Evolutionary conservation across 176 grass and related monocot species (phyloP).

Genomic region (Canna indica): DNA sequence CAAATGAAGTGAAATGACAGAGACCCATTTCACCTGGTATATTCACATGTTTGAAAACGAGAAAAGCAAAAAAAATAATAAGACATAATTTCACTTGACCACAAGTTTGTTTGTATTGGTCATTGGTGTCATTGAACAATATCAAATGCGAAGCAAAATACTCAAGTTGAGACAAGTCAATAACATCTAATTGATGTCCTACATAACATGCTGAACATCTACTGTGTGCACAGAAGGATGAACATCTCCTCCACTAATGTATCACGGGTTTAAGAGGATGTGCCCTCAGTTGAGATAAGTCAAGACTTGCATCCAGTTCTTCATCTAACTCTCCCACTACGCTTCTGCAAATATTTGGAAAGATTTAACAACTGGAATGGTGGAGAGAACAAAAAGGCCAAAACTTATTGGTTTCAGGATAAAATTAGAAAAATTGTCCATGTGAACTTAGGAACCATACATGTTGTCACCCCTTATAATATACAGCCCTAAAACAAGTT

Average conservation of each 20-base stretch:
- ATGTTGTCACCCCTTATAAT: slow-evolving; percentile 95
- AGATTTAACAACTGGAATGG: background rate
- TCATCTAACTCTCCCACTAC: slow-evolving; percentile 87
- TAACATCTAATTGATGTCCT: too few relatives aligned
- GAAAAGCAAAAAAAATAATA: too few relatives aligned
- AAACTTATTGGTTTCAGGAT: background rate
- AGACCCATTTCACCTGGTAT: too few relatives aligned
- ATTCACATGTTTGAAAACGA: too few relatives aligned
- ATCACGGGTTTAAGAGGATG: slow-evolving; percentile 74
- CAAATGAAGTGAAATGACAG: too few relatives aligned
- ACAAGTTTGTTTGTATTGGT: too few relatives aligned
- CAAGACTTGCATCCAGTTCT: slow-evolving; percentile 63
- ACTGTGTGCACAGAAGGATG: too few relatives aligned
- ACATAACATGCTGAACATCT: background rate
- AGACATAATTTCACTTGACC: too few relatives aligned
- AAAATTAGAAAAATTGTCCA: background rate
- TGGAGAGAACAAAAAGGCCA: background rate
- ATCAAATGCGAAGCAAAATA: too few relatives aligned
- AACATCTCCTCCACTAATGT: slow-evolving; percentile 27
- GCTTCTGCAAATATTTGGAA: slow-evolving; percentile 35
- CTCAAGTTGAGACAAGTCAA: too few relatives aligned
- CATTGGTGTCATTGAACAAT: too few relatives aligned
- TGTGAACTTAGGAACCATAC: slow-evolving; percentile 27
- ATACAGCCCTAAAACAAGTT: slow-evolving; percentile 81
- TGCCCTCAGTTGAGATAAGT: slow-evolving; percentile 63